Evolutionary conservation across 2,329 filamentous ascomycete genomes (phyloP), one percentile per base, ranked within the genome.

Genomic region (Ceratocystis harringtonii): DNA sequence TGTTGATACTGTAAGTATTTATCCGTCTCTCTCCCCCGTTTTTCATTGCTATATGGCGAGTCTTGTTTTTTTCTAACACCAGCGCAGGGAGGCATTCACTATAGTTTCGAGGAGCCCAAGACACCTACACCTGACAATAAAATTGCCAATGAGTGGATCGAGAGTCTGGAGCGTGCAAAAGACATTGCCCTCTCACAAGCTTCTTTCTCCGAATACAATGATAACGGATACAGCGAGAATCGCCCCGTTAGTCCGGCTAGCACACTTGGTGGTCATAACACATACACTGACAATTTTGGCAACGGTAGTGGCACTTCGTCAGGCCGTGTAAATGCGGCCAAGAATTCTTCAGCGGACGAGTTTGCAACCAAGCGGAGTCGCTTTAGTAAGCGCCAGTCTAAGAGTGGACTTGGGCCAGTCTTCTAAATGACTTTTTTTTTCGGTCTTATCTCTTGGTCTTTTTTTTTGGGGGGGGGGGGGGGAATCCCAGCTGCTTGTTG

Each of bases 101-200:
- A 89, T 73, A 88, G 88, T 15, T 99, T 99, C 72, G 94, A 99
- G 76, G 92, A 97, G 71, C 81, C 85, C n/a, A 96, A 95, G 73
- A 81, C 85, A 19, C 84, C 66, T 71, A 73, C 70, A 80, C 79
- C 81, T 25, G 86, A 85, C 69, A 81, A 81, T 52, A 83, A 65
- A 32, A 63, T 65, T 2, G 88, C 89, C 4, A 86, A 94, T 69
- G 92, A 97, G 74, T 99, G 94, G 94, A 81, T 97, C 61, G 92
- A 96, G 71, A 86, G 85, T 50, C 79, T 99, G 52, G 90, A 95
- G 70, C 85, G 89, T 69, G 91, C 94, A 5, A 88, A 87, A 72
- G 92, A 97, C 68, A 81, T 95, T 70, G 92, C 90, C 3, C 74
- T 89, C 43, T 88, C 88, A 1, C 88, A 92, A 71, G 87, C 84